These are phyloP conservation scores for Boletus mariae DNA, from an alignment of 1,284 basidiomycete genomes.

Conservation along the genomic window DNA sequence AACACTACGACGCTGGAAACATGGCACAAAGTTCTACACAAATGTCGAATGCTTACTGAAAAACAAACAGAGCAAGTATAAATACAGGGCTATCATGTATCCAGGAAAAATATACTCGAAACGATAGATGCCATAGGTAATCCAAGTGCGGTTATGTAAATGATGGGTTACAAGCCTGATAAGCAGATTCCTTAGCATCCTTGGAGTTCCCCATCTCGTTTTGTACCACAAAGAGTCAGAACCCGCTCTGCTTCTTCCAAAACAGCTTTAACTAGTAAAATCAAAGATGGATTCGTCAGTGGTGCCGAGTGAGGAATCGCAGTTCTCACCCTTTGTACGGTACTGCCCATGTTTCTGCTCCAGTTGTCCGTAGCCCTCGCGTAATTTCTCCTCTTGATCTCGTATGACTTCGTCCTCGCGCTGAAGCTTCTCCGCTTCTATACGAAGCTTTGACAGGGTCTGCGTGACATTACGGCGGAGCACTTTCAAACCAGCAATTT, in stretches of 20 bases:
- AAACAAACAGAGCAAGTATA: neutral
- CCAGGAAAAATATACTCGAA: neutral
- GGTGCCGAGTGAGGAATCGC: neutral
- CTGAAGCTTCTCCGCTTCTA: constrained; percentile 55
- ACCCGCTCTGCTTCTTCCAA: constrained; percentile 55
- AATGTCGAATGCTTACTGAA: neutral
- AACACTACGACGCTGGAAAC: too few relatives aligned
- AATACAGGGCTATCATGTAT: neutral
- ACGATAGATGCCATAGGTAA: neutral
- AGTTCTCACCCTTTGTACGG: constrained; percentile 49
- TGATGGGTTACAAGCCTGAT: neutral
- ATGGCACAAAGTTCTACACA: neutral
- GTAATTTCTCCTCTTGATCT: constrained; percentile 50
- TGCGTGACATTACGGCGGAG: constrained; percentile 53
- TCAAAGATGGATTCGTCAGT: constrained; percentile 13
- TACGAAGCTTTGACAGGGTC: constrained; percentile 49
- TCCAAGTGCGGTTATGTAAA: neutral
- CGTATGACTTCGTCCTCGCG: constrained; percentile 52
- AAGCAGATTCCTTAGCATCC: neutral
- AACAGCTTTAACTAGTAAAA: constrained; percentile 49
- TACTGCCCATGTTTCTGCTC: constrained; percentile 55
- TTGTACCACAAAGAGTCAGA: constrained; percentile 44
- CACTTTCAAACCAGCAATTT: constrained; percentile 53
- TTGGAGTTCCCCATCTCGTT: constrained; percentile 34
- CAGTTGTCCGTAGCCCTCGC: constrained; percentile 49